Evolutionary conservation across 768 basidiomycete genomes (phyloP), one percentile per base, ranked within the genome.

Genomic region (Rhizopogon salebrosus): DNA sequence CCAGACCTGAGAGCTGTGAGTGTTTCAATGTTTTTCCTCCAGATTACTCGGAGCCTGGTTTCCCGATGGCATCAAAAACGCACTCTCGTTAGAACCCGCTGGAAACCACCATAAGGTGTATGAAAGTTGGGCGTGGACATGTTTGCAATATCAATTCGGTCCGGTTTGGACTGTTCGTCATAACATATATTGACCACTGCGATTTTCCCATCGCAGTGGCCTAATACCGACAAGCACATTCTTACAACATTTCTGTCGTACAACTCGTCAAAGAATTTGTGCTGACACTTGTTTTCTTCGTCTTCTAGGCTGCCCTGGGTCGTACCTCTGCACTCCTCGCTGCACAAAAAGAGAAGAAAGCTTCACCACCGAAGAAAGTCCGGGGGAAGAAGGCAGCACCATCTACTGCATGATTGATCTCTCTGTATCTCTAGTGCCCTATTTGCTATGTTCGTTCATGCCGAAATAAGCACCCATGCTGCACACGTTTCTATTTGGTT

Each of bases 71-170:
- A 46, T 34, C 39, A 27, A 37, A 58, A 63, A 75, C 72, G 88
- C 89, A 91, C 74, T 85, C 84, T 80, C 84, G 85, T 85, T 92
- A 92, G 89, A 92, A 89, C 89, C 89, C 86, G 77, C 88, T 81
- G 85, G 85, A 89, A 64, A 69, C 60, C 70, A 70, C 78, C 73
- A 63, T 64, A 70, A 70, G 76, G 77, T 72, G 71, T 68, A 85
- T 85, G 87, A 91, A 86, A 78, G 88, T 73, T 79, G 88, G 87
- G 89, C 81, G 89, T 92, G 88, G 89, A 92, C 85, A 89, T 73
- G 88, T 87, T 80, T 92, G 89, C 89, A 84, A 92, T 70, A 92
- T 65, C 70, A 61, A 76, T 38, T 1, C 24, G 8, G 62, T 60
- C 64, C 55, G 26, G 52, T 13, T 53, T 54, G 62, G 60, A n/a